These are phyloP conservation scores for Aspergillus mulundensis DNA, from an alignment of 495 filamentous ascomycete genomes.

Conservation along the genomic window DNA sequence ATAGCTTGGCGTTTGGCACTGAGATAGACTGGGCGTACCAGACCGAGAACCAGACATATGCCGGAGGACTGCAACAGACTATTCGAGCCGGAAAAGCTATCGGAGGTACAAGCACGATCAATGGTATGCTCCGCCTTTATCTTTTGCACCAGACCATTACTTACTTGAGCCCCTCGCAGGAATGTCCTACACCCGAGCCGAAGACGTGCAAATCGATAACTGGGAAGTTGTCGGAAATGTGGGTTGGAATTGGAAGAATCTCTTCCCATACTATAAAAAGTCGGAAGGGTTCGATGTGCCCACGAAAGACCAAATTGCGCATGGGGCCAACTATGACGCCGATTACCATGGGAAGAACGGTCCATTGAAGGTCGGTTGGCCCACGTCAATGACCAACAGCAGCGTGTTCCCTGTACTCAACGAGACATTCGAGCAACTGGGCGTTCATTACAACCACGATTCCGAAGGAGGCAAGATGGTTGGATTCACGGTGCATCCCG, in stretches of 20 bases:
- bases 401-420: slow-evolving; percentile 10
- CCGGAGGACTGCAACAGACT: neutral
- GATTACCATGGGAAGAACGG: slow-evolving; percentile 21
- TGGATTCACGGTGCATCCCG: slow-evolving; percentile 32
- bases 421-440: slow-evolving; percentile 8
- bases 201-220: slow-evolving; percentile 23
- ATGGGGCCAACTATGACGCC: slow-evolving; percentile 18
- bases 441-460: slow-evolving; percentile 28
- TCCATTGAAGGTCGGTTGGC: slow-evolving; percentile 27
- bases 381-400: slow-evolving; percentile 13
- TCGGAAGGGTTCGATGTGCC: slow-evolving; percentile 21
- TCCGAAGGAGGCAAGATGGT: slow-evolving; percentile 34
- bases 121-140: neutral
- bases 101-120: slow-evolving; percentile 3
- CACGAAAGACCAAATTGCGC: slow-evolving; percentile 13
- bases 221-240: slow-evolving; percentile 28
- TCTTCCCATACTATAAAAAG: slow-evolving; percentile 29
- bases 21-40: neutral
- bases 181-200: slow-evolving; percentile 19
- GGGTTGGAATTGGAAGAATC: slow-evolving; percentile 32
- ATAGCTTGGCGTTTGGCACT: neutral
- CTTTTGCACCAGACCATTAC: neutral
- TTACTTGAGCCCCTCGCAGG: neutral
- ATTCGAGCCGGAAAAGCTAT: neutral
- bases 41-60: neutral